Conservation (phyloP, 177 flowering plant species). For the Vitis hybrid region DNA sequence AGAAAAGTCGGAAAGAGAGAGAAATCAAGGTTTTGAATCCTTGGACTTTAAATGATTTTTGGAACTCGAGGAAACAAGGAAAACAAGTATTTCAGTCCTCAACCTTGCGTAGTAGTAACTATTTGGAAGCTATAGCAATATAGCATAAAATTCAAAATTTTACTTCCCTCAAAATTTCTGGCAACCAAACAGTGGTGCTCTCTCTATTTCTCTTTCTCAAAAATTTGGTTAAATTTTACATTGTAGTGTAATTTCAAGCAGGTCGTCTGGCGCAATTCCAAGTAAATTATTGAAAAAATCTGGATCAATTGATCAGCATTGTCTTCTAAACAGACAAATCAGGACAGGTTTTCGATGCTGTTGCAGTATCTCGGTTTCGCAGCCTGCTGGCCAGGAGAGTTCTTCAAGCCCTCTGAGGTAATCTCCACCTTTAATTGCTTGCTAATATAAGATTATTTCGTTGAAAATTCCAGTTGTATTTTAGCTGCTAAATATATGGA, state of each 20-base stretch:
- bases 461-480: background rate
- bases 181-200: background rate
- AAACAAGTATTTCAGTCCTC: no score
- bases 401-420: constrained; percentile 34
- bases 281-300: background rate
- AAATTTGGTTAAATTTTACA: background rate
- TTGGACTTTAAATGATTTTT: no score
- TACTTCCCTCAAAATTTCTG: background rate
- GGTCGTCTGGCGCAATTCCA: constrained; percentile 5
- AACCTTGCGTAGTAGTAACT: no score
- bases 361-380: constrained; percentile 26
- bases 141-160: no score
- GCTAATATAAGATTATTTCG: no score
- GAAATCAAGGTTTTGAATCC: no score
- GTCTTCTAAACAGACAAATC: background rate
- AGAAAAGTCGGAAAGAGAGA: no score
- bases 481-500: no score
- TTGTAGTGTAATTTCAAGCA: constrained; percentile 7
- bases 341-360: constrained; percentile 24
- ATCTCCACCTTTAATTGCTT: background rate
- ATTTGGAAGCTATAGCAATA: no score
- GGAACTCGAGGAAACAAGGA: no score
- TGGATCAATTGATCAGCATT: background rate
- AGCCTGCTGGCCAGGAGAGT: constrained; percentile 21
- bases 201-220: background rate